A percentile compares a stretch with the other conserved stretches of the same genome.
These are phyloP conservation scores for Tubosaeta brunneosetosa DNA, from an alignment of 768 basidiomycete genomes.

Conservation along the genomic window DNA sequence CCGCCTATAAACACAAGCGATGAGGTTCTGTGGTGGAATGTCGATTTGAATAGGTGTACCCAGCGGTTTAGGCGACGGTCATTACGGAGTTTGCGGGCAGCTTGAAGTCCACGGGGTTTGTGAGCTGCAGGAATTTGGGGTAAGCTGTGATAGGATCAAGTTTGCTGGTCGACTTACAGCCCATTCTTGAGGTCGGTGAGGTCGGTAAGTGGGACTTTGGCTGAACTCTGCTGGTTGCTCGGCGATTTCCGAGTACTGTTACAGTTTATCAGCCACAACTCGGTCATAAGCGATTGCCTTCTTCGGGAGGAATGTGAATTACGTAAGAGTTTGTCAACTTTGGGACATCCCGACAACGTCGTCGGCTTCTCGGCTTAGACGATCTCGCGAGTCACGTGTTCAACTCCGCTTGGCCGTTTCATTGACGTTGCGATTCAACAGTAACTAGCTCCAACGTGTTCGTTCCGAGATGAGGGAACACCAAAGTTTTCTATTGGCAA, in stretches of 20 bases:
- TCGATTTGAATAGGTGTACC: conserved; percentile 48
- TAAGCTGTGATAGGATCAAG: conserved; percentile 6
- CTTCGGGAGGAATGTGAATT: background rate
- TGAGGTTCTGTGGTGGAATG: conserved; percentile 12
- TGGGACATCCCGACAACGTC: background rate
- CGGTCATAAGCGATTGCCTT: background rate
- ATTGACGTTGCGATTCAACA: background rate
- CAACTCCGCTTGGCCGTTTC: conserved; percentile 6
- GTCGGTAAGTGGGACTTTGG: conserved; percentile 35
- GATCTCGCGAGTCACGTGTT: conserved; percentile 15
- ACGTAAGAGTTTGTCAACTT: background rate
- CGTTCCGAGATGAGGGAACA: conserved; percentile 19
- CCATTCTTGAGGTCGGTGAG: conserved; percentile 66
- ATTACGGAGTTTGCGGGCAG: conserved; percentile 96
- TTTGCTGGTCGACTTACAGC: conserved; percentile 57
- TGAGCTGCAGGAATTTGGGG: conserved; percentile 53
- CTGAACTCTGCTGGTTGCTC: conserved; percentile 7
- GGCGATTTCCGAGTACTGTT: conserved; percentile 36
- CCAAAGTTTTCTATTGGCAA: conserved; percentile 10
- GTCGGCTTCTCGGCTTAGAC: background rate
- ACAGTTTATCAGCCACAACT: conserved; percentile 38
- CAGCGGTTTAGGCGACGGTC: conserved; percentile 95
- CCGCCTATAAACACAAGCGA: conserved; percentile 55
- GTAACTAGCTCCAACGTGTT: background rate
- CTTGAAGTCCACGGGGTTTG: conserved; percentile 99